Evolutionary conservation across 2,329 filamentous ascomycete genomes (phyloP).

Genomic region (Biscogniauxia sp.): DNA sequence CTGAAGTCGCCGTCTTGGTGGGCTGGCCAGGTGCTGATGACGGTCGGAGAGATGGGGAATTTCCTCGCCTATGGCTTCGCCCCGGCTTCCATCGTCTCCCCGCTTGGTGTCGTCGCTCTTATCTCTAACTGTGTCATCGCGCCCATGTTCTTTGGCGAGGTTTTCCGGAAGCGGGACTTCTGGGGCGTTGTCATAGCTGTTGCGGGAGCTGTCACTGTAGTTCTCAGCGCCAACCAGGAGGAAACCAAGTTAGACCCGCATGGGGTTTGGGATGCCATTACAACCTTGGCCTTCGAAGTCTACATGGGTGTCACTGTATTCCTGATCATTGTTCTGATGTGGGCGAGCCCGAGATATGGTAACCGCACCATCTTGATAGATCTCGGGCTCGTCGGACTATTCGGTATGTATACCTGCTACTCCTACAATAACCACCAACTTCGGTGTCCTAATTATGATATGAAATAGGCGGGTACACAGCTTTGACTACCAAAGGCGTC

Average conservation of each 20-base stretch:
- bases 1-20: conserved; percentile 95
- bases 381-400: conserved; percentile 86
- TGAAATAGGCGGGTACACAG: conserved; percentile 81
- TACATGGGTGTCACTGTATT: conserved; percentile 76
- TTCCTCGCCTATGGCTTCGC: conserved; percentile 98
- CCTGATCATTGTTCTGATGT: conserved; percentile 76
- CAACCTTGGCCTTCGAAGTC: conserved; percentile 82
- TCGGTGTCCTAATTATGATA: conserved; percentile 10
- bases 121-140: conserved; percentile 97
- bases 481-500: conserved; percentile 91
- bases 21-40: conserved; percentile 90
- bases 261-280: conserved; percentile 87
- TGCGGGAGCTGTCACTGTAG: conserved; percentile 84
- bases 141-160: conserved; percentile 88
- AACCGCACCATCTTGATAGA: conserved; percentile 85
- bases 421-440: conserved; percentile 5
- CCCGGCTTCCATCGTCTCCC: conserved; percentile 94
- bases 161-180: conserved; percentile 79
- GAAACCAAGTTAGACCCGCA: conserved; percentile 89
- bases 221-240: conserved; percentile 83
- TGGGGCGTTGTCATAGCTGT: conserved; percentile 87
- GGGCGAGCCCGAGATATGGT: conserved; percentile 81
- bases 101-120: conserved; percentile 91
- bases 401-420: conserved; percentile 64
- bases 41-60: conserved; percentile 88